phyloP scores from a whole-genome alignment of 202 grass and related monocot species.

The Eragrostis tef region DNA sequence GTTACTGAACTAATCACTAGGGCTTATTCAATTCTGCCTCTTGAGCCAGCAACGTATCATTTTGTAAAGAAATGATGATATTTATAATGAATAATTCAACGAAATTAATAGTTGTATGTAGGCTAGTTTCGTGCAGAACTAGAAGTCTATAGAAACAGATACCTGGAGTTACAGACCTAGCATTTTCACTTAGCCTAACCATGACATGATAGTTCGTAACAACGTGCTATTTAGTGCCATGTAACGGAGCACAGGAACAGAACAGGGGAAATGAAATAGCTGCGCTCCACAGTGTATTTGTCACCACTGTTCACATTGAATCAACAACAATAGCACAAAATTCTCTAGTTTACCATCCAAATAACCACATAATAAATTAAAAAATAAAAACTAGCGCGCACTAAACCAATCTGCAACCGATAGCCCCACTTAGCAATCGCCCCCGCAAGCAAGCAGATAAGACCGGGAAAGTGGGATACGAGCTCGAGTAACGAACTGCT shows the following conservation, averaged over 20 bases:
- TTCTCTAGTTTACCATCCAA: not conserved
- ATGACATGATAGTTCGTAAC: not conserved
- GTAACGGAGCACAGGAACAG: not conserved
- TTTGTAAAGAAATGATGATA: not conserved
- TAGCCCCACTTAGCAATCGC: not conserved
- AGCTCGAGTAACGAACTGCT: constrained; percentile 48
- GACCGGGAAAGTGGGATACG: not conserved
- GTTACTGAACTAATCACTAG: not conserved
- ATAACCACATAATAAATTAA: not conserved
- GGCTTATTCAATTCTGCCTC: not conserved
- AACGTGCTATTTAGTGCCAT: not conserved
- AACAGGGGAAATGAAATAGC: not conserved
- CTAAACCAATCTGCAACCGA: not conserved
- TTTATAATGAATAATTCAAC: not conserved
- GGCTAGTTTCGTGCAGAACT: not conserved
- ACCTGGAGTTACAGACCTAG: not conserved
- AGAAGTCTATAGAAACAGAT: not conserved
- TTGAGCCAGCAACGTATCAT: not conserved
- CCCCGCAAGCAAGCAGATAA: not conserved
- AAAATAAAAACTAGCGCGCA: too few relatives aligned
- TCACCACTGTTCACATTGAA: not conserved
- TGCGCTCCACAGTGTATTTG: not conserved
- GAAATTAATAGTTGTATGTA: not conserved
- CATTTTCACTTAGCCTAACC: not conserved
- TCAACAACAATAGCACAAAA: constrained; percentile 3